phyloP scores from a whole-genome alignment of 148 eudicot genomes.

The Rheum nobile region DNA sequence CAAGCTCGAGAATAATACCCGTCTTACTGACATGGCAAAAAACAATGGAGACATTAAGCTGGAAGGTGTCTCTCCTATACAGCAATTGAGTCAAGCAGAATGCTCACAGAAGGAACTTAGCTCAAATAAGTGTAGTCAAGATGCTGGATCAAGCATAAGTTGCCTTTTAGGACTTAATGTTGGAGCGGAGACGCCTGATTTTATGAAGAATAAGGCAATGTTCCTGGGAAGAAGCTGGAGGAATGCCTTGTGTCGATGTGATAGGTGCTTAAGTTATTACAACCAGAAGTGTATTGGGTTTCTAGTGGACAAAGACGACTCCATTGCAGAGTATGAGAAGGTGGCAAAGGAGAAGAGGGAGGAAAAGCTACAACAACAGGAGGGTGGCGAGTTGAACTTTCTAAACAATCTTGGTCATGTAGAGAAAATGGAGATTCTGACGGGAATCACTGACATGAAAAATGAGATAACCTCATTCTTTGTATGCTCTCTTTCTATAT shows the following conservation, averaged over 20 bases:
- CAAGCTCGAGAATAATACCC: conserved; percentile 17
- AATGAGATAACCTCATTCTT: conserved; percentile 61
- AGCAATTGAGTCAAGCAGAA: not conserved
- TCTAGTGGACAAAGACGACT: conserved; percentile 72
- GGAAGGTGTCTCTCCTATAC: conserved; percentile 13
- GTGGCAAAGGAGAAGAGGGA: conserved; percentile 74
- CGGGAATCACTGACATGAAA: conserved; percentile 88
- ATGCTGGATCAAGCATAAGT: conserved; percentile 26
- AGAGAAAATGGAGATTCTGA: conserved; percentile 75
- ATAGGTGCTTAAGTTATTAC: conserved; percentile 46
- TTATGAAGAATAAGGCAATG: conserved; percentile 36
- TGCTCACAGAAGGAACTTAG: not conserved
- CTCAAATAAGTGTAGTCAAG: conserved; percentile 20
- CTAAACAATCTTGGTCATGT: conserved; percentile 79
- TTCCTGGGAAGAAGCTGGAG: conserved; percentile 80
- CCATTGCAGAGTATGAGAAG: conserved; percentile 87
- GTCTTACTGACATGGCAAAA: conserved; percentile 14
- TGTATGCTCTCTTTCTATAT: conserved; percentile 28
- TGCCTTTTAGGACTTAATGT: conserved; percentile 58
- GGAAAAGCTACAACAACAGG: conserved; percentile 68
- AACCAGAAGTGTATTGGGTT: conserved; percentile 45
- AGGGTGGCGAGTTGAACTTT: conserved; percentile 49
- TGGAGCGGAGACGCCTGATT: conserved; percentile 22
- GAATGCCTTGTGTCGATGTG: conserved; percentile 59
- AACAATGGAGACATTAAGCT: conserved; percentile 13